These are phyloP conservation scores for Coffea canephora DNA, from an alignment of 257 asterid genomes.

Conservation along the genomic window DNA sequence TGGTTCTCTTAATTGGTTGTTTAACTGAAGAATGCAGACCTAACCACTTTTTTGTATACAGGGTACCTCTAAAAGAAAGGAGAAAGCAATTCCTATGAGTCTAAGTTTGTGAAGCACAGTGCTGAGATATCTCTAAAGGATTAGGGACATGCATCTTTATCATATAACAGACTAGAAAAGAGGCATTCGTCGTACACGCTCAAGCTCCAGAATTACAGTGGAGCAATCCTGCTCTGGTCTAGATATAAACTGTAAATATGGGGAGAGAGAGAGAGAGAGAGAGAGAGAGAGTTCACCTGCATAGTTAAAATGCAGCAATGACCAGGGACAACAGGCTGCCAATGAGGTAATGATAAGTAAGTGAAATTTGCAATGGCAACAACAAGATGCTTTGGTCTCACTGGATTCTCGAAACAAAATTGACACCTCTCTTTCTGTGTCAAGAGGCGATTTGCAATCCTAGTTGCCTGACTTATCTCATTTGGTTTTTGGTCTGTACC, in stretches of 20 bases:
- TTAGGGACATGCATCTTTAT: too few relatives aligned
- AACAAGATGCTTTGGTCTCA: conserved; percentile 83
- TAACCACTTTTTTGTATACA: background rate
- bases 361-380: conserved; percentile 81
- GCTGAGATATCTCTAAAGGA: too few relatives aligned
- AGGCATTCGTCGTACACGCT: too few relatives aligned
- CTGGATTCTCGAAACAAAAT: conserved; percentile 85
- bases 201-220: background rate
- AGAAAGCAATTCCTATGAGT: too few relatives aligned
- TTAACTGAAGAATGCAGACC: background rate
- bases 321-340: conserved; percentile 74
- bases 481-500: conserved; percentile 35
- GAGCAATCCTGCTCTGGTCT: background rate
- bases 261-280: conserved; percentile 40
- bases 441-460: conserved; percentile 55
- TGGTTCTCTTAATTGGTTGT: too few relatives aligned
- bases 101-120: too few relatives aligned
- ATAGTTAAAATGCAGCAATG: conserved; percentile 83
- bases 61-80: too few relatives aligned
- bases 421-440: conserved; percentile 89
- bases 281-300: conserved; percentile 50
- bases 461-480: conserved; percentile 48
- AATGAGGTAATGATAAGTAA: conserved; percentile 73
- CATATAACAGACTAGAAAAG: too few relatives aligned
- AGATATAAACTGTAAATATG: too few relatives aligned